phyloP scores from a whole-genome alignment of 345 rosid genomes.

The Bruguiera gymnorhiza region DNA sequence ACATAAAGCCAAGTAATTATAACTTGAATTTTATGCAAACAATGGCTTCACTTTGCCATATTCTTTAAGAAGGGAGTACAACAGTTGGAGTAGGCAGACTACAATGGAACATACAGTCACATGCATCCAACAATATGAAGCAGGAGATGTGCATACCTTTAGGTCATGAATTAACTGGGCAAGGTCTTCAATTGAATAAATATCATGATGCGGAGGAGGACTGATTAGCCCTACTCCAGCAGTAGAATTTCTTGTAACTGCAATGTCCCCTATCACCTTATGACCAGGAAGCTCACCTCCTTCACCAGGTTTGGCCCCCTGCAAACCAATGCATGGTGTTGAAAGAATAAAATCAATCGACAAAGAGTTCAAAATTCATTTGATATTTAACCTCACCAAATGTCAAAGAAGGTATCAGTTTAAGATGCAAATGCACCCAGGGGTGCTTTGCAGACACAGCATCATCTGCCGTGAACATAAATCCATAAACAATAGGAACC shows the following conservation, averaged over 20 bases:
- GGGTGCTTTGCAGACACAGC: constrained; percentile 49
- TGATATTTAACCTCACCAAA: constrained; percentile 46
- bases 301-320: constrained; percentile 99
- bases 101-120: not conserved
- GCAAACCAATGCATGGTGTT: constrained; percentile 19
- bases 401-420: constrained; percentile 40
- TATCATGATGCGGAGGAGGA: constrained; percentile 99
- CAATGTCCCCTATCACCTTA: constrained; percentile 96
- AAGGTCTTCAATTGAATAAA: constrained; percentile 97
- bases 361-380: constrained; percentile 17
- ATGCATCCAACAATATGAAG: not conserved
- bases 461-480: constrained; percentile 60
- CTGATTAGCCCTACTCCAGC: constrained; percentile 99
- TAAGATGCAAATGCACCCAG: constrained; percentile 39
- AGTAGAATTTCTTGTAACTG: constrained; percentile 87
- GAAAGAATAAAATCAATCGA: constrained; percentile 21
- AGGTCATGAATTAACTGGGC: constrained; percentile 98
- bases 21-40: not conserved
- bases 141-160: constrained; percentile 49
- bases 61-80: not conserved
- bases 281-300: constrained; percentile 99
- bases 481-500: constrained; percentile 45
- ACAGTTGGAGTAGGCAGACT: not conserved
- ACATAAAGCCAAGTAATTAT: not conserved
- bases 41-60: not conserved